Evolutionary conservation across 768 basidiomycete species (phyloP).

Genomic region (Gymnopilus dilepis): DNA sequence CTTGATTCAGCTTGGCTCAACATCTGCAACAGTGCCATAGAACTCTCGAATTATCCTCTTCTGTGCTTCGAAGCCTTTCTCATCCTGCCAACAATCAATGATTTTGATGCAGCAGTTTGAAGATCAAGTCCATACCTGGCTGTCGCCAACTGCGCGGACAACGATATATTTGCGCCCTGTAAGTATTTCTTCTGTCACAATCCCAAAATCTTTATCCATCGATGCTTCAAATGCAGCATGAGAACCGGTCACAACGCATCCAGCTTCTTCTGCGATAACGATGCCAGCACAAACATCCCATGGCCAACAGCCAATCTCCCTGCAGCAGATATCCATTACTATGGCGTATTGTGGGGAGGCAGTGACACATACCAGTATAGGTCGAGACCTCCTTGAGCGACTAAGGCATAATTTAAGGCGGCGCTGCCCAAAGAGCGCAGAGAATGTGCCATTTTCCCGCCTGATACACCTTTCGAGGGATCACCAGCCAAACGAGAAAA

Average conservation of each 20-base stretch:
- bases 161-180: constrained; percentile 84
- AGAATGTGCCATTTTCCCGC: constrained; percentile 86
- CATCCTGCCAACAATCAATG: constrained; percentile 41
- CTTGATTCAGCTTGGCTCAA: constrained; percentile 51
- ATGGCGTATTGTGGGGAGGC: not conserved
- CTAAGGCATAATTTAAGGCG: constrained; percentile 80
- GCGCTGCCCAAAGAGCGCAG: constrained; percentile 85
- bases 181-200: constrained; percentile 71
- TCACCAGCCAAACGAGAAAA: constrained; percentile 81
- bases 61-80: constrained; percentile 74
- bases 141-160: constrained; percentile 69
- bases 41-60: constrained; percentile 84
- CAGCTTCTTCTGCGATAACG: constrained; percentile 91
- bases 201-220: constrained; percentile 51
- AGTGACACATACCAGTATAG: constrained; percentile 73
- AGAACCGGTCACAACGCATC: constrained; percentile 78
- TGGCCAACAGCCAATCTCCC: constrained; percentile 83
- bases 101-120: not conserved
- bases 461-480: constrained; percentile 59
- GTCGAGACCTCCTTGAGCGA: constrained; percentile 89
- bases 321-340: constrained; percentile 27
- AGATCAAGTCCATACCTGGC: constrained; percentile 37
- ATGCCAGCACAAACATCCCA: constrained; percentile 95
- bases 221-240: constrained; percentile 50
- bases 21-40: constrained; percentile 81